Evolutionary conservation across 305 asterid species (phyloP).

Genomic region (Fraxinus angustifolia): DNA sequence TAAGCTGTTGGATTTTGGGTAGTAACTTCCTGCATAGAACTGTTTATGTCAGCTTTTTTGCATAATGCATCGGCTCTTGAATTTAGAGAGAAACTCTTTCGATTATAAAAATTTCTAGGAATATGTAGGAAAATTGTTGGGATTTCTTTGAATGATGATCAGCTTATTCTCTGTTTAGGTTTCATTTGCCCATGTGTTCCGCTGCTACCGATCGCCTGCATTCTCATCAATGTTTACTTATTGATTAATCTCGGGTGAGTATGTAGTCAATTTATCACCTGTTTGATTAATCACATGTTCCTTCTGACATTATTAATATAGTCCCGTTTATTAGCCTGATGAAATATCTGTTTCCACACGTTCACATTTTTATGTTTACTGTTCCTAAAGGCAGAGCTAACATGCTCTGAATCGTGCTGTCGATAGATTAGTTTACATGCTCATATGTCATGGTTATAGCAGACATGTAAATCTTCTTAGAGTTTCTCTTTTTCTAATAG

Average conservation of each 20-base stretch:
- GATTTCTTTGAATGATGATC: conserved; percentile 18
- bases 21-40: neutral
- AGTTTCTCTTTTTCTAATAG: neutral
- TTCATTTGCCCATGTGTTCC: conserved; percentile 95
- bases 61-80: neutral
- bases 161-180: conserved; percentile 42
- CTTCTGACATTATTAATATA: neutral
- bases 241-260: conserved; percentile 89
- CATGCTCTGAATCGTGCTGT: neutral
- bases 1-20: neutral
- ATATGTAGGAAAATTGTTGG: neutral
- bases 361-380: neutral
- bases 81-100: neutral
- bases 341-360: neutral
- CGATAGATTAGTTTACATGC: neutral
- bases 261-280: neutral
- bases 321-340: neutral
- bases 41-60: neutral
- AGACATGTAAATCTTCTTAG: neutral
- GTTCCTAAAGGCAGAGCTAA: neutral
- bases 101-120: neutral
- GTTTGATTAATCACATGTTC: neutral
- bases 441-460: neutral
- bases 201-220: conserved; percentile 78
- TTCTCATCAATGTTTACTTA: conserved; percentile 85